Base-by-base conservation (phyloP, 1,284 basidiomycete genomes). In the Naganishia liquefaciens region DNA sequence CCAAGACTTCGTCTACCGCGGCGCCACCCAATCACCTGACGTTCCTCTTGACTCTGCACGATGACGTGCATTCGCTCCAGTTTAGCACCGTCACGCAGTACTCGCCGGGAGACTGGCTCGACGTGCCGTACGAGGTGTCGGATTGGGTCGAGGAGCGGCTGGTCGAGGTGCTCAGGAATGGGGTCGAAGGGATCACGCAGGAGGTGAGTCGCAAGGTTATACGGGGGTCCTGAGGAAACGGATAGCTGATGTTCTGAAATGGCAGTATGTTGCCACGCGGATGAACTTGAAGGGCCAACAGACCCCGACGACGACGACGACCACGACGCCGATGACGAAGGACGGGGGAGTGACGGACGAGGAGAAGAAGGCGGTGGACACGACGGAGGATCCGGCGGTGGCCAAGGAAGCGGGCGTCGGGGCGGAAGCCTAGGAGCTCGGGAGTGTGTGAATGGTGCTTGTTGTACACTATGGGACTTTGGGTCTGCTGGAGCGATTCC, bases 141-240 rank as follows among this genome's bases (percentile, higher is more conserved):
- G 91, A 94, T 58, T 97, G 94, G 94, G 92, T 96, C 5, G 94
- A 97, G 78, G 92, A 96, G 75, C 79, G 89, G 27, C 85, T 95
- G 65, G 93, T 93, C 1, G 93, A 95, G 72, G 84, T 87, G 0
- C 80, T 97, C 66, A 81, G 89, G 65, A 82, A 91, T 5, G 88
- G 88, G 6, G 85, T 93, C 25, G 92, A 94, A 78, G 85, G 91
- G 23, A 79, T 93, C 65, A 91, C 91, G 0, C 92, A 95, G 76
- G 90, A 94, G 65, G 77, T 79, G 57, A 72, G 77, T 74, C 21
- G 30, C 5, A 6, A 4, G 30, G 17, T 49, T 47, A n/a, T n/a
- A n/a, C n/a, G n/a, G n/a, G n/a, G n/a, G n/a, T n/a, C 37, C 19
- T 27, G 52, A 11, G 21, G 37, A 40, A 17, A 13, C 37, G 17